Conservation (phyloP, 164 flowering plant genomes). For the Chimonanthus salicifolius region DNA sequence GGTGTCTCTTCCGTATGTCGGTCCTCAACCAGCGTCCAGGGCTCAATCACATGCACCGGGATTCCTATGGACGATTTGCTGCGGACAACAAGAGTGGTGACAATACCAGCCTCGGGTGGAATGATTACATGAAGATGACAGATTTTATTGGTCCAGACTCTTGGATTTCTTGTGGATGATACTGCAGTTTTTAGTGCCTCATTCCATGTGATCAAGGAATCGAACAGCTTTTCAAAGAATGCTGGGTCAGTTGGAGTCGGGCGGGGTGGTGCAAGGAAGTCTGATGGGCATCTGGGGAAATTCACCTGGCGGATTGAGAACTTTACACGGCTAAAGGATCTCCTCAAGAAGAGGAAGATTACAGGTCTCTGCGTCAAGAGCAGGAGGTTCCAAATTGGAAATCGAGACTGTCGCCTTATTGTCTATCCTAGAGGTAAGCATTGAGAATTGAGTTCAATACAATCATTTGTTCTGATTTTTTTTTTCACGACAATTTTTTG, state of each 20-base stretch:
- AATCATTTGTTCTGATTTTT: not conserved
- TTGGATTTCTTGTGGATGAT: conserved; percentile 79
- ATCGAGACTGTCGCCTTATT: conserved; percentile 91
- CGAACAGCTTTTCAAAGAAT: conserved; percentile 69
- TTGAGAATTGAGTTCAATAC: not conserved
- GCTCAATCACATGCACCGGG: conserved; percentile 78
- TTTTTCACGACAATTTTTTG: not conserved
- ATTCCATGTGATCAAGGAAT: conserved; percentile 88
- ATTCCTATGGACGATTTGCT: conserved; percentile 92
- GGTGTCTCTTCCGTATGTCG: conserved; percentile 97
- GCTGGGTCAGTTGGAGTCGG: conserved; percentile 41
- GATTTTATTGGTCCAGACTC: conserved; percentile 64
- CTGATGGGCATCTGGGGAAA: conserved; percentile 84
- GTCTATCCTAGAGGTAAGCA: conserved; percentile 93
- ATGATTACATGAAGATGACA: conserved; percentile 94
- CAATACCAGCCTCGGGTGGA: conserved; percentile 96
- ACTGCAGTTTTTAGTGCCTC: conserved; percentile 88
- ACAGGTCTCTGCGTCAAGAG: conserved; percentile 97
- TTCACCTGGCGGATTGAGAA: conserved; percentile 94
- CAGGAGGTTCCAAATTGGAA: conserved; percentile 95
- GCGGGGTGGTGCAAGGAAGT: conserved; percentile 58
- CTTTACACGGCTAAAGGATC: conserved; percentile 86
- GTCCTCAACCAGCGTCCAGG: conserved; percentile 88
- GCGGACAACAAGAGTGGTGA: conserved; percentile 92
- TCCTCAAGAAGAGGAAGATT: conserved; percentile 91